Evolutionary conservation across 176 grass and related monocot species (phyloP).

Genomic region (Zea mays): DNA sequence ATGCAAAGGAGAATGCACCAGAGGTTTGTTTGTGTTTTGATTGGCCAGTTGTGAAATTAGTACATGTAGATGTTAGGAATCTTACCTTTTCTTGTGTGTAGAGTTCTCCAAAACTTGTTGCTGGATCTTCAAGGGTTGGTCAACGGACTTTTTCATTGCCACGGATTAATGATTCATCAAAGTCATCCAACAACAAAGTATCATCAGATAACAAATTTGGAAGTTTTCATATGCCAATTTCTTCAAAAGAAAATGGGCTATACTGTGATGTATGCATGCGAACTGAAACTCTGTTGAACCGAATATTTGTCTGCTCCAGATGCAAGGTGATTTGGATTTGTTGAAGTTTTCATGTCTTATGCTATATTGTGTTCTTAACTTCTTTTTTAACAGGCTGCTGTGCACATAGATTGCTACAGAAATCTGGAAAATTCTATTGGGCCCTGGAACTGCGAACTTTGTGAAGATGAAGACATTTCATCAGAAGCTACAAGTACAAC

Average conservation of each 20-base stretch:
- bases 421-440: slow-evolving; percentile 64
- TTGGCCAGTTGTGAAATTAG: slow-evolving; percentile 4
- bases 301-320: slow-evolving; percentile 92
- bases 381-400: slow-evolving; percentile 64
- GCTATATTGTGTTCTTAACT: slow-evolving; percentile 31
- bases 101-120: slow-evolving; percentile 50
- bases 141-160: slow-evolving; percentile 37
- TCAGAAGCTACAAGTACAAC: slow-evolving; percentile 39
- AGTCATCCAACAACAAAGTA: slow-evolving; percentile 55
- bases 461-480: slow-evolving; percentile 66
- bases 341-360: slow-evolving; percentile 24
- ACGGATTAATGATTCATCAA: slow-evolving; percentile 59
- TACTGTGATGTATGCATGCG: slow-evolving; percentile 86
- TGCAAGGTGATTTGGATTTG: slow-evolving; percentile 68
- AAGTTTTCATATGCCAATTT: slow-evolving; percentile 76
- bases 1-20: slow-evolving; percentile 56
- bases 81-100: slow-evolving; percentile 37
- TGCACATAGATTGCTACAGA: slow-evolving; percentile 92
- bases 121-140: slow-evolving; percentile 53
- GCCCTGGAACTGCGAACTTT: slow-evolving; percentile 92
- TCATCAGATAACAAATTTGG: slow-evolving; percentile 60
- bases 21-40: slow-evolving; percentile 55
- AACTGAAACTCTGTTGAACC: slow-evolving; percentile 74
- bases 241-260: slow-evolving; percentile 73
- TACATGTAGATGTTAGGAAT: not conserved